Evolutionary conservation across 148 eudicot genomes (phyloP), one percentile per base, ranked within the genome.

Genomic region (Polygonum maritimum): DNA sequence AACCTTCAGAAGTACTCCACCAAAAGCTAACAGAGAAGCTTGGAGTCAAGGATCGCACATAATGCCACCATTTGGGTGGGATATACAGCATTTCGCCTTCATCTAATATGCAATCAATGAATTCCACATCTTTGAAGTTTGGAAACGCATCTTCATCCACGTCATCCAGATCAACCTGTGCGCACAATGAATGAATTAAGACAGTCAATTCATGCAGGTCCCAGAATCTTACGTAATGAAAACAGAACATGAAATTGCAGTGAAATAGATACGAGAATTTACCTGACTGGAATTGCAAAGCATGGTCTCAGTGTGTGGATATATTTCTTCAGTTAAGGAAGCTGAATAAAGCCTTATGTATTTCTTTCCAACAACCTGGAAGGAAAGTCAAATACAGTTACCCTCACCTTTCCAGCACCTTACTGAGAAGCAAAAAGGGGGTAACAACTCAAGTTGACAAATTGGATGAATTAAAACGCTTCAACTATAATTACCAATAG

Each of bases 41-140:
- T 39, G 86, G 71, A 40, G 98, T 92, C 39, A 92, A 88, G 67
- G 99, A 91, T 60, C 97, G 84, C 22, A 92, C 97, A 49, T 95
- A 95, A 82, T 92, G 99, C 99, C 99, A 95, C 99, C 99, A 95
- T 70, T 89, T 95, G 44, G 99, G 99, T 38, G 99, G 99, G 80
- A 95, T 95, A 87, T 95, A 92, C 44, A 95, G 91, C 97, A 95
- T 92, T 80, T 95, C 99, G 8, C 99, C 99, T 88, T 95, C 99
- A 57, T 92, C 88, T 78, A 95, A 80, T 57, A 95, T 82, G 84
- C 99, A 95, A 79, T 95, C 99, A 82, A 87, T n/a, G 73, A 92
- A 92, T 69, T 92, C 99, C 85, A 95, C 73, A 55, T 92, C 87
- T 80, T 77, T 80, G 51, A 86, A 79, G 52, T 81, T 87, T 2